These are phyloP conservation scores for Rhododendron kiyosumense DNA, from an alignment of 148 eudicot genomes.

Conservation along the genomic window DNA sequence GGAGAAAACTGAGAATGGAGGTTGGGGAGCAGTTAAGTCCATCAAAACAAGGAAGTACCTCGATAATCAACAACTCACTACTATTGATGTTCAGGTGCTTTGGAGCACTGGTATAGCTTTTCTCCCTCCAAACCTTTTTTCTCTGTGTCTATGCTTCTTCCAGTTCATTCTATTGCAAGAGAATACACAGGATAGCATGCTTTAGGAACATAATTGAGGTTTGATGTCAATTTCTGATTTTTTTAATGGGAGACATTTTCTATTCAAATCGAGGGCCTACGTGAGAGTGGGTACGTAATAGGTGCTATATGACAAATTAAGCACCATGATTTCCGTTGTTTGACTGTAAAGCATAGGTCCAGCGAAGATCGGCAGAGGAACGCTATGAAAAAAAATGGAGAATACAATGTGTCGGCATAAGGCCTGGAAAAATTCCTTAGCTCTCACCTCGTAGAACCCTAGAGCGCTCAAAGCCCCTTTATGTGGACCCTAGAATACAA, in stretches of 20 bases:
- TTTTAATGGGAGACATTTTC: neutral
- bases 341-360: neutral
- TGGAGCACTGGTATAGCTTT: conserved; percentile 56
- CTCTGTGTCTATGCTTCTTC: neutral
- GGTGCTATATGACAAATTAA: neutral
- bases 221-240: neutral
- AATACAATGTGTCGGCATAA: neutral
- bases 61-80: conserved; percentile 59
- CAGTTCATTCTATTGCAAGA: neutral
- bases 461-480: neutral
- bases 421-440: neutral
- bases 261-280: neutral
- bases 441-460: neutral
- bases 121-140: neutral
- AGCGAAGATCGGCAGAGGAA: neutral
- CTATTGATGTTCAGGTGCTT: conserved; percentile 60
- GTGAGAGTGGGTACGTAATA: neutral
- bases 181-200: neutral
- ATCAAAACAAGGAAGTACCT: conserved; percentile 88
- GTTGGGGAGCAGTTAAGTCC: conserved; percentile 70
- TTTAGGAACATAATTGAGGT: neutral
- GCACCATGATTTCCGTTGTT: neutral
- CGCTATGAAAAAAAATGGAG: neutral
- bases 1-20: conserved; percentile 52
- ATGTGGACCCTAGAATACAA: neutral